Percentiles rank a stretch among this genome's conserved stretches.
These are phyloP conservation scores for Massariosphaeria phaeospora DNA, from an alignment of 495 filamentous ascomycete genomes.

Conservation along the genomic window DNA sequence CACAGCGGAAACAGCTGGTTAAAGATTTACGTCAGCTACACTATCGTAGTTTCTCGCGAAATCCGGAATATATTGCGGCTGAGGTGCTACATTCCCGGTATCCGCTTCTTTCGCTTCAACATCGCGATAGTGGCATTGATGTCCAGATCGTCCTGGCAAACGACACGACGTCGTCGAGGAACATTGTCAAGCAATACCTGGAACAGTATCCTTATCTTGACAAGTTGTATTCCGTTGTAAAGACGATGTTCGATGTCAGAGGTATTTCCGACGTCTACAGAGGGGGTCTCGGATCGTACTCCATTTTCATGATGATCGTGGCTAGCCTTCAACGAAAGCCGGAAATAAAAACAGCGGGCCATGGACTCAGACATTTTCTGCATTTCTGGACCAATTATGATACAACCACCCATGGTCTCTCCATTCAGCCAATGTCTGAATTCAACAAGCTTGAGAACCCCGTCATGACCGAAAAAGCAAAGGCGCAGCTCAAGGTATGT, in stretches of 20 bases:
- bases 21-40: background rate
- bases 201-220: slow-evolving; percentile 48
- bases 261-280: slow-evolving; percentile 44
- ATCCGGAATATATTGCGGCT: background rate
- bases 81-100: slow-evolving; percentile 8
- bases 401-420: slow-evolving; percentile 46
- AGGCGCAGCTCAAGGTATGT: slow-evolving; percentile 12
- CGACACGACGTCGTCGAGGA: slow-evolving; percentile 36
- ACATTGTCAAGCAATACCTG: slow-evolving; percentile 46
- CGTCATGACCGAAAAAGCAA: slow-evolving; percentile 6
- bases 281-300: slow-evolving; percentile 48
- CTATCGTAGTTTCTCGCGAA: background rate
- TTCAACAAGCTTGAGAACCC: slow-evolving; percentile 37
- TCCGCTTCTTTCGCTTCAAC: slow-evolving; percentile 38
- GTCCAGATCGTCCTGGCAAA: slow-evolving; percentile 47
- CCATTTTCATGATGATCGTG: slow-evolving; percentile 54
- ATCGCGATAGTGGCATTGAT: slow-evolving; percentile 46
- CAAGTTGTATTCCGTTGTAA: slow-evolving; percentile 47
- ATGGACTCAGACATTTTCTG: slow-evolving; percentile 39
- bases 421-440: slow-evolving; percentile 48
- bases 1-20: background rate
- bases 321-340: slow-evolving; percentile 46
- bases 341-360: background rate
- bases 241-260: slow-evolving; percentile 48
- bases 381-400: slow-evolving; percentile 48